Evolutionary conservation across 768 basidiomycete genomes (phyloP), one percentile per base, ranked within the genome.

Genomic region (Suillus bovinus): DNA sequence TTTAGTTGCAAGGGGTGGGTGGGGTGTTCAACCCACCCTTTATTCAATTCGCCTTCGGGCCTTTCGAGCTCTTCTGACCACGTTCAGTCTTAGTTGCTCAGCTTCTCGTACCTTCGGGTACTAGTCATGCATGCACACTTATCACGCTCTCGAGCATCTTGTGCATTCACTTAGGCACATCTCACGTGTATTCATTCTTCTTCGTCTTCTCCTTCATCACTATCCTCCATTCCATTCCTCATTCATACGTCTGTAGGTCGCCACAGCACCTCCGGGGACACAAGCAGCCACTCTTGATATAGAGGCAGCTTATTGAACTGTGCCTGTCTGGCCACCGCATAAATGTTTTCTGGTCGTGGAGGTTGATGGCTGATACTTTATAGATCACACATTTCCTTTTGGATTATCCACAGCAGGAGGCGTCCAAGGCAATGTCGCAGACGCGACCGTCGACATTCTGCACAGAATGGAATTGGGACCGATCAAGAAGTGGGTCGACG

Each of bases 341-440:
- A 80, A 79, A 46, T 50, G 54, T 0, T 78, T 72, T 72, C 66
- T 79, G 3, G 74, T 78, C 0, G 49, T 77, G 6, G 67, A 71
- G 47, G 74, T 69, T 3, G 31, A 61, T 0, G 68, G 69, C 11
- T 2, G 41, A 0, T 75, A 75, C 44, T 78, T 61, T 53, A 71
- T 78, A 3, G 73, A 79, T 7, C 77, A 78, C 60, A 55, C 58
- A 41, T 56, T 67, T 42, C 75, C 75, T 3, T 78, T 77, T 53
- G 69, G 77, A 1, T 65, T 68, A 11, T 33, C 71, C 0, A 70
- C 70, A 0, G 70, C 74, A 0, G 76, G 75, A 61, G 72, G 74
- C 27, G 76, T 73, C 41, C 66, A 76, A 0, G 72, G 78, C 0
- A 69, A 69, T 66, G 71, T 76, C 5, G 72, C 68, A 0, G 73